Evolutionary conservation across 164 flowering plant genomes (phyloP).

Genomic region (Houttuynia cordata): DNA sequence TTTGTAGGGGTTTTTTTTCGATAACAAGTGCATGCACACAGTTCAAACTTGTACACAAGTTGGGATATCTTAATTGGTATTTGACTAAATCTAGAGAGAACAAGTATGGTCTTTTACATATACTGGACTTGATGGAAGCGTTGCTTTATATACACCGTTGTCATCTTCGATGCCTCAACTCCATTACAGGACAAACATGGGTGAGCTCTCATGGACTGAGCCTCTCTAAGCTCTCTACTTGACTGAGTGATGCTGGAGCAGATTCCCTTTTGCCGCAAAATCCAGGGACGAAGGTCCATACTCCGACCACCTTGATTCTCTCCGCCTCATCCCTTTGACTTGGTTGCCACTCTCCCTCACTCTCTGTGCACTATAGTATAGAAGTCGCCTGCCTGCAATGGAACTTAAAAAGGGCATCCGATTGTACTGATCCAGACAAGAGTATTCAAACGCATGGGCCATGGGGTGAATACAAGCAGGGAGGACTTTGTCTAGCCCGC

Average conservation of each 20-base stretch:
- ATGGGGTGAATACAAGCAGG: not conserved
- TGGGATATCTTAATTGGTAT: too few relatives aligned
- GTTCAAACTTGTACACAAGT: too few relatives aligned
- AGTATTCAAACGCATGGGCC: not conserved
- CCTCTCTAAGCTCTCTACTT: too few relatives aligned
- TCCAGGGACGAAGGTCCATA: too few relatives aligned
- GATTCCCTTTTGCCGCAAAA: too few relatives aligned
- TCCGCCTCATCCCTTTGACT: not conserved
- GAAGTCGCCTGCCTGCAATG: not conserved
- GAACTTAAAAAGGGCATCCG: not conserved
- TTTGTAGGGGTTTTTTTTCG: too few relatives aligned
- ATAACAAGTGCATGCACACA: too few relatives aligned
- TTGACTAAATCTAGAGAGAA: not conserved
- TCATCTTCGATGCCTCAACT: not conserved
- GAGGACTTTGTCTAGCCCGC: not conserved
- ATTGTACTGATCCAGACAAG: not conserved
- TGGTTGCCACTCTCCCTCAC: not conserved
- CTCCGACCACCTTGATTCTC: too few relatives aligned
- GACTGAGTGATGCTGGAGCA: too few relatives aligned
- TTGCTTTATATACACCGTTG: not conserved
- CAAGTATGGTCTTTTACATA: not conserved
- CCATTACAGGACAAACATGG: conserved; percentile 1
- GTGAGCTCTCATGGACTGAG: too few relatives aligned
- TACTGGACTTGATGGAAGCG: not conserved
- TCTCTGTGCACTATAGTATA: not conserved